These are phyloP conservation scores for Phytophthora quininea DNA, from an alignment of 352 stramenopile genomes.

Conservation along the genomic window DNA sequence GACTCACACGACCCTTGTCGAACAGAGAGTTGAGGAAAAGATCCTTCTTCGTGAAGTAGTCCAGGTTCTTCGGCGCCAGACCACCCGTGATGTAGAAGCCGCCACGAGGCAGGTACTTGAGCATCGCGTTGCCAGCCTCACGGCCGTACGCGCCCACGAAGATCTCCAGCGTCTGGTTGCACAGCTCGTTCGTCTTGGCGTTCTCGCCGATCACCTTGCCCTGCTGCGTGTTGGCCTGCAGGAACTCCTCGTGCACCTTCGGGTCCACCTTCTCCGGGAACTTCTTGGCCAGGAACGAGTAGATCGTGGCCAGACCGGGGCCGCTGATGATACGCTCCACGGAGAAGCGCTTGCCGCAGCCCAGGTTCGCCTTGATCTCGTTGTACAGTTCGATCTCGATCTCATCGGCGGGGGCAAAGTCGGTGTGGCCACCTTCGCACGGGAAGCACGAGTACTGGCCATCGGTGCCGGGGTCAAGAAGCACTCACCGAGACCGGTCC, in stretches of 20 bases:
- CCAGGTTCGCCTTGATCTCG: slow-evolving; percentile 62
- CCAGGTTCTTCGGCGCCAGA: slow-evolving; percentile 95
- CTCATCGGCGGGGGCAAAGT: slow-evolving; percentile 89
- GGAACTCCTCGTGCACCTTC: slow-evolving; percentile 68
- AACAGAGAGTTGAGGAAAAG: slow-evolving; percentile 78
- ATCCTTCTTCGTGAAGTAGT: slow-evolving; percentile 82
- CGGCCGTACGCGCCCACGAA: slow-evolving; percentile 80
- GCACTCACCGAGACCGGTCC: slow-evolving; percentile 95
- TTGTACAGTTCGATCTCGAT: slow-evolving; percentile 83
- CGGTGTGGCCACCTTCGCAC: slow-evolving; percentile 92
- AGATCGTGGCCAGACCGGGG: slow-evolving; percentile 93
- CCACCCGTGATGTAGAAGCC: slow-evolving; percentile 96
- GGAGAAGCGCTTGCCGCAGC: slow-evolving; percentile 82
- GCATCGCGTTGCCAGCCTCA: slow-evolving; percentile 83
- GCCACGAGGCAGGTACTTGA: slow-evolving; percentile 95
- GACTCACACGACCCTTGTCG: slow-evolving; percentile 86
- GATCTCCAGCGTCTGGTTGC: slow-evolving; percentile 90
- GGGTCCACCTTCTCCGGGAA: slow-evolving; percentile 84
- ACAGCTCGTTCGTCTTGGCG: slow-evolving; percentile 77
- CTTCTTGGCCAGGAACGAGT: slow-evolving; percentile 94
- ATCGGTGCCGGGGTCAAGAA: slow-evolving; percentile 90
- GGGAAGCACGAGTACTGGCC: slow-evolving; percentile 90
- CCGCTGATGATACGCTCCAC: slow-evolving; percentile 95
- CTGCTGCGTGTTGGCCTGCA: slow-evolving; percentile 52
- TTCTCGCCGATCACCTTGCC: slow-evolving; percentile 83